These are phyloP conservation scores for Petunia axillaris DNA, from an alignment of 257 asterid genomes.

Conservation along the genomic window DNA sequence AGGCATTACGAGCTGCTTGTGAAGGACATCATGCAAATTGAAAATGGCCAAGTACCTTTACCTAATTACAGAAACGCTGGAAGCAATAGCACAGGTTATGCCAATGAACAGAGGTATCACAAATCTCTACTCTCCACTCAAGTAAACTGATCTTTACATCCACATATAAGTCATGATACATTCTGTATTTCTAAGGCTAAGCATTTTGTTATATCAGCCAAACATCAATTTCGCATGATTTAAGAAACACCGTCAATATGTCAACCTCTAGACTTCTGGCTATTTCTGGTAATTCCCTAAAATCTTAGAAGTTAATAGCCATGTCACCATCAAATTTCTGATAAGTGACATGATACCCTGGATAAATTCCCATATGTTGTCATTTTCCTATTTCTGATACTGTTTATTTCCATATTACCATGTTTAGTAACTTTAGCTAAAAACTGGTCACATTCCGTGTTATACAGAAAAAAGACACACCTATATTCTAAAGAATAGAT, in stretches of 20 bases:
- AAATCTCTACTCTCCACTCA: neutral
- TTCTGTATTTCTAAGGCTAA: neutral
- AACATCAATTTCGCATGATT: neutral
- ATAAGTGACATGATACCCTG: neutral
- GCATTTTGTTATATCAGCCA: neutral
- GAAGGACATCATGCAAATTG: conserved; percentile 47
- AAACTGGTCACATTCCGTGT: neutral
- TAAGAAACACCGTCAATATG: neutral
- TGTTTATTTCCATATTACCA: conserved; percentile 15
- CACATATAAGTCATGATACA: neutral
- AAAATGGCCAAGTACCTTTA: conserved; percentile 41
- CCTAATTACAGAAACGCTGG: conserved; percentile 42
- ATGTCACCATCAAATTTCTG: neutral
- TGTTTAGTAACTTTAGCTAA: conserved; percentile 14
- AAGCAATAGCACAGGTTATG: conserved; percentile 31
- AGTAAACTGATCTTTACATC: neutral
- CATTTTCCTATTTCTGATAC: conserved; percentile 8
- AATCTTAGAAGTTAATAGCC: too few relatives aligned
- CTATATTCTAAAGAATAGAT: neutral
- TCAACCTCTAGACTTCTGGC: neutral
- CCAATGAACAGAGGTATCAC: conserved; percentile 42
- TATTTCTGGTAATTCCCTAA: too few relatives aligned
- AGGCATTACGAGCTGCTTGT: conserved; percentile 47
- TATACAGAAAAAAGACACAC: neutral
- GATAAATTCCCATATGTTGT: conserved; percentile 19